Evolutionary conservation across 768 basidiomycete species (phyloP), one percentile per base, ranked within the genome.

Genomic region (Mycena rosella): DNA sequence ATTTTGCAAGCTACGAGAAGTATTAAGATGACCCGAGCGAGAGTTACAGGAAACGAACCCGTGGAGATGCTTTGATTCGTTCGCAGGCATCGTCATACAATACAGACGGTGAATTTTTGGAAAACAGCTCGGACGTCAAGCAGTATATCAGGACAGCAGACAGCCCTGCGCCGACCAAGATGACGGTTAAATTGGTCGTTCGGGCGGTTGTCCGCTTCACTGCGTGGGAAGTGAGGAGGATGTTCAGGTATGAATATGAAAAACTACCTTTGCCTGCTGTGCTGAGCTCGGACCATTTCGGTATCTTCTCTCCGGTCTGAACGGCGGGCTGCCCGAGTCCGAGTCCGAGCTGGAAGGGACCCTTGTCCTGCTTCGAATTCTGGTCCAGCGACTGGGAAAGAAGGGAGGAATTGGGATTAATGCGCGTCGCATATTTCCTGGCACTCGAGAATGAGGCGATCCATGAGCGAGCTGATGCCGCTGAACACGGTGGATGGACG

Each of bases 41-140:
- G 32, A 30, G 56, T 18, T 42, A 49, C 30, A 24, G 48, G 40
- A 49, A n/a, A 51, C 81, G 58, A 45, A 86, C 87, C 76, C 79
- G 78, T 36, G 80, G 67, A 15, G 86, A 87, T 44, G 81, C 76
- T 68, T 84, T 82, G 63, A 87, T 85, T 45, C 84, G 81, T 58
- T 87, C 85, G 74, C 87, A 88, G 40, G 86, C 86, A 52, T 86
- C 82, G 45, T 86, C 87, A 74, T 94, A 94, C 34, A 96, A 79
- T 29, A 93, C 92, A 5, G 94, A 94, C 7, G 94, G 92, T 29
- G 93, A 95, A 76, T 96, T 96, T 76, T 87, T 89, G n/a, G 94
- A 94, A 77, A 95, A 94, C 9, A 95, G 82, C 74, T 96, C 94
- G 9, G 94, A 91, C 18, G 91, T 90, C 34, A 95, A 84, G 24